Percentiles rank a stretch among this genome's conserved stretches.
Evolutionary conservation across 2,329 filamentous ascomycete species (phyloP).

Genomic region (Raffaelea ambrosiae): DNA sequence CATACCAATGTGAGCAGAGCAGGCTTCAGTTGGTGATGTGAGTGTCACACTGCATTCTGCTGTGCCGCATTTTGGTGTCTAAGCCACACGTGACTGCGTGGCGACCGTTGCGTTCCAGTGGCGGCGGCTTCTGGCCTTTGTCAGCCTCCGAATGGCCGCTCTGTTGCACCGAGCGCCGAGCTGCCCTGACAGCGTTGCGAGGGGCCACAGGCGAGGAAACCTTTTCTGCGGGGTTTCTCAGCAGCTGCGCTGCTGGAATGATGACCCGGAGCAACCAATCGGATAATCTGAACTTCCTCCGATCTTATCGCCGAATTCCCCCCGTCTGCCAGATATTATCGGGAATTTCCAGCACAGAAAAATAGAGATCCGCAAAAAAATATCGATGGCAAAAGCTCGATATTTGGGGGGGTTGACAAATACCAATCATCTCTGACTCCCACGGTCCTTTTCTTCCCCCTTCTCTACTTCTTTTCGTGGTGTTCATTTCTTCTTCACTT

Average conservation of each 20-base stretch:
- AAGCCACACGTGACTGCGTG: too few relatives aligned
- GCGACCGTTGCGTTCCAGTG: too few relatives aligned
- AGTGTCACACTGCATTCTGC: too few relatives aligned
- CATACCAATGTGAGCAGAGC: too few relatives aligned
- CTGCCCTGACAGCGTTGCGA: too few relatives aligned
- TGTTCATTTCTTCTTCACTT: neutral
- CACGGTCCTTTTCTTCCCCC: neutral
- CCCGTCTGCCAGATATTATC: neutral
- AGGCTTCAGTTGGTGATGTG: too few relatives aligned
- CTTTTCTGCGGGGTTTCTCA: neutral
- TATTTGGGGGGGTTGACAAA: neutral
- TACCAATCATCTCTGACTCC: neutral
- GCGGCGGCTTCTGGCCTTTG: too few relatives aligned
- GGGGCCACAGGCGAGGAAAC: neutral
- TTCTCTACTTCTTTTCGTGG: neutral
- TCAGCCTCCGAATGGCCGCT: too few relatives aligned
- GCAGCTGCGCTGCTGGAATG: neutral
- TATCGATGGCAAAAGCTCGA: neutral
- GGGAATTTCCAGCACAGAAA: conserved; percentile 1
- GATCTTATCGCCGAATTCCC: conserved; percentile 12
- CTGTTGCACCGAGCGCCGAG: too few relatives aligned
- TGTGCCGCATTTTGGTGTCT: too few relatives aligned
- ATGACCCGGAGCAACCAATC: conserved; percentile 6
- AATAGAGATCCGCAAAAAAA: neutral
- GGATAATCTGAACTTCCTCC: conserved; percentile 6